These are phyloP conservation scores for Leptodermis oblonga DNA, from an alignment of 257 asterid genomes.

Conservation along the genomic window DNA sequence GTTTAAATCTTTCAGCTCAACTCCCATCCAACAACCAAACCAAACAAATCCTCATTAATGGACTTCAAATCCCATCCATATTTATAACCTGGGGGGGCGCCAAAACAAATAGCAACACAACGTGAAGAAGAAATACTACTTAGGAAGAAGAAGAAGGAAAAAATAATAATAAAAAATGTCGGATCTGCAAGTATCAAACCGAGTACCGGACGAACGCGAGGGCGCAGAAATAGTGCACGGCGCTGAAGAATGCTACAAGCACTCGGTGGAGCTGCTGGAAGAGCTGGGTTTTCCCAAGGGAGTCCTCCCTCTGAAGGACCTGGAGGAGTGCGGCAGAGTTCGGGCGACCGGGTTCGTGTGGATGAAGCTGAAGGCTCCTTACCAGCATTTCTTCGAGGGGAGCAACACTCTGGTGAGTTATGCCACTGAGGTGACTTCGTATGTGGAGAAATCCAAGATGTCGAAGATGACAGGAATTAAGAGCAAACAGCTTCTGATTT, in stretches of 20 bases:
- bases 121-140: too few relatives aligned
- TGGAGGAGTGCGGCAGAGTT: conserved; percentile 87
- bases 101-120: too few relatives aligned
- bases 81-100: conserved; percentile 28
- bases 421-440: conserved; percentile 75
- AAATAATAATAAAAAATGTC: not conserved
- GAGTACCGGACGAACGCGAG: conserved; percentile 26
- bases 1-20: too few relatives aligned
- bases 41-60: not conserved
- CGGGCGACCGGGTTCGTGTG: conserved; percentile 75
- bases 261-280: conserved; percentile 47
- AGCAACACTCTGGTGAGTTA: conserved; percentile 66
- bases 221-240: conserved; percentile 70
- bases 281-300: conserved; percentile 89
- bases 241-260: conserved; percentile 50
- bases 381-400: conserved; percentile 58
- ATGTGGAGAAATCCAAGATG: conserved; percentile 81
- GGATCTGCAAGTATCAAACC: conserved; percentile 17
- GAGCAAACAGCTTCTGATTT: conserved; percentile 76
- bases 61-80: conserved; percentile 17
- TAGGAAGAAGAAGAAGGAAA: too few relatives aligned
- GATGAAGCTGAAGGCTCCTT: conserved; percentile 91
- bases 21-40: conserved; percentile 34
- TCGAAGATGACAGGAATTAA: conserved; percentile 87
- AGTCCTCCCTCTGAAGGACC: conserved; percentile 75